Percentiles rank a stretch among this genome's conserved stretches.
phyloP scores from a whole-genome alignment of 2,329 filamentous ascomycete genomes.

The Penicillium brevicompactum region DNA sequence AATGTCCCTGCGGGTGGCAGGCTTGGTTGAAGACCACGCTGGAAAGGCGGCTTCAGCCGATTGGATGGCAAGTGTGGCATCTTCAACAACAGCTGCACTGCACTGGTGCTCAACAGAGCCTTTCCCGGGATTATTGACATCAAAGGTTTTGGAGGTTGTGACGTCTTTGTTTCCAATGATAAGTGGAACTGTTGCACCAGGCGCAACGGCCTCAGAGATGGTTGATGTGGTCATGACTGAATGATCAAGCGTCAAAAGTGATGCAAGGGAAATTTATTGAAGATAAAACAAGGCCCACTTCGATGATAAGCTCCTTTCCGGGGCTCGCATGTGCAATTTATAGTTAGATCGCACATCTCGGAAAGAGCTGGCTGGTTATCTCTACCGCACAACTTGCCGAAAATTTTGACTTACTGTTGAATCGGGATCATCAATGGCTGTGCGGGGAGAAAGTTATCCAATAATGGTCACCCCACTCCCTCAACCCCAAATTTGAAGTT shows the following conservation, averaged over 20 bases:
- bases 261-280: not conserved
- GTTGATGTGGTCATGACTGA: not conserved
- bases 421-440: not conserved
- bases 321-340: not conserved
- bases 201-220: not conserved
- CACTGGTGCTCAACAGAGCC: conserved; percentile 56
- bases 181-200: conserved; percentile 34
- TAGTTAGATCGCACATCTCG: not conserved
- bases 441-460: not conserved
- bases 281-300: not conserved
- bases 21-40: conserved; percentile 66
- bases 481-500: not conserved
- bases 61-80: conserved; percentile 56
- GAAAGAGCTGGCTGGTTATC: not conserved
- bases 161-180: conserved; percentile 44
- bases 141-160: conserved; percentile 37
- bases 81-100: conserved; percentile 56
- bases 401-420: not conserved
- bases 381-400: not conserved
- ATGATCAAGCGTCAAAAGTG: not conserved
- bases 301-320: not conserved
- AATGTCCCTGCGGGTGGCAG: conserved; percentile 64
- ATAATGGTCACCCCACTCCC: not conserved
- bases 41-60: conserved; percentile 69
- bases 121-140: conserved; percentile 57